phyloP scores from a whole-genome alignment of 2,329 filamentous ascomycete genomes.

The Sarocladiaceae sp. region DNA sequence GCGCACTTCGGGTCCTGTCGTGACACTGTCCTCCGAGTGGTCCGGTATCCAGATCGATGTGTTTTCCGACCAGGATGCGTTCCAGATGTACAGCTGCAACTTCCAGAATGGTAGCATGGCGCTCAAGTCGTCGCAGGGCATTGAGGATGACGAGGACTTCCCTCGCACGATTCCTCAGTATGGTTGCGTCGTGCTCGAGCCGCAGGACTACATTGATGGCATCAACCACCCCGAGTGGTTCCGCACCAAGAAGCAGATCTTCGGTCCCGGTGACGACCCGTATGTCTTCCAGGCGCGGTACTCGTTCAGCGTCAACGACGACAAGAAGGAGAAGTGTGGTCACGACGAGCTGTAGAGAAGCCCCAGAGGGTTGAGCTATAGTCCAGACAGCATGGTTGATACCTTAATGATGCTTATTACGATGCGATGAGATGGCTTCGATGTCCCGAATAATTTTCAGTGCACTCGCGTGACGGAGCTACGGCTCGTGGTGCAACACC shows the following conservation, averaged over 20 bases:
- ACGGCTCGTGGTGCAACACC: no score
- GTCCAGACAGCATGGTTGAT: not conserved
- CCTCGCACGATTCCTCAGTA: slow-evolving; percentile 64
- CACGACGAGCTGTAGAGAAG: slow-evolving; percentile 1
- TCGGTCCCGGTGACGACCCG: slow-evolving; percentile 49
- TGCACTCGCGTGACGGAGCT: no score
- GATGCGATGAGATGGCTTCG: slow-evolving; percentile 5
- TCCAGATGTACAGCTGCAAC: slow-evolving; percentile 84
- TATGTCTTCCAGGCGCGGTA: slow-evolving; percentile 59
- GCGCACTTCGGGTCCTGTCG: slow-evolving; percentile 52
- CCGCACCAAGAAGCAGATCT: slow-evolving; percentile 55
- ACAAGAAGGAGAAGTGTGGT: slow-evolving; percentile 10
- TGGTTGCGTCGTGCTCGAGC: slow-evolving; percentile 85
- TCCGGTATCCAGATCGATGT: slow-evolving; percentile 81
- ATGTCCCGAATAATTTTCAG: no score
- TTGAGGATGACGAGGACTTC: slow-evolving; percentile 44
- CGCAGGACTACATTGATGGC: slow-evolving; percentile 87
- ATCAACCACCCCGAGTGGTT: slow-evolving; percentile 92
- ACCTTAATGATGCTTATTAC: slow-evolving; percentile 1
- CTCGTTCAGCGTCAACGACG: slow-evolving; percentile 45
- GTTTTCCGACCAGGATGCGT: slow-evolving; percentile 75
- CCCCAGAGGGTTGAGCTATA: no score
- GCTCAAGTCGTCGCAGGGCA: slow-evolving; percentile 65
- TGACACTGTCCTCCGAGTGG: slow-evolving; percentile 64
- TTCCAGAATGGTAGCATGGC: slow-evolving; percentile 65